Conservation (phyloP, 2,329 filamentous ascomycete species). For the Talaromyces sp. region DNA sequence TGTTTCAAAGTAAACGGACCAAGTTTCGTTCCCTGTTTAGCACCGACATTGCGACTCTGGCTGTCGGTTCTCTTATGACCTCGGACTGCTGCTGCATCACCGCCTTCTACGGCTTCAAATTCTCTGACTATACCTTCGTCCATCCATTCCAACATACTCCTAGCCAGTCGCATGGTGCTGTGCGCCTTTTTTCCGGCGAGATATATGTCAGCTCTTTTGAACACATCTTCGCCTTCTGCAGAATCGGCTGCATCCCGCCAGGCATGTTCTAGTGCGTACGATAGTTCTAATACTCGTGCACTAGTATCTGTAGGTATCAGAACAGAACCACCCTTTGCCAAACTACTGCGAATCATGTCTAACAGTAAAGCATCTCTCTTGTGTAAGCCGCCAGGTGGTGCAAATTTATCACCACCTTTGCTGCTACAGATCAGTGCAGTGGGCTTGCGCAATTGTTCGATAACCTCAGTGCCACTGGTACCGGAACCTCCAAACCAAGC, state of each 20-base stretch:
- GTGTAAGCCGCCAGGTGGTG: conserved; percentile 69
- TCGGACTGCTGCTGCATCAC: conserved; percentile 33
- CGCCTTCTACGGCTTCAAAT: conserved; percentile 65
- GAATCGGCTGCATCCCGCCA: conserved; percentile 69
- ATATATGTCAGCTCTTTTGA: conserved; percentile 63
- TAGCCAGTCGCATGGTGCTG: conserved; percentile 83
- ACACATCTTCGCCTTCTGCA: conserved; percentile 51
- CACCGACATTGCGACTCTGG: conserved; percentile 33
- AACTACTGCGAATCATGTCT: conserved; percentile 74
- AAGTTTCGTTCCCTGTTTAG: conserved; percentile 41
- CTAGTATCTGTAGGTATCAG: conserved; percentile 93
- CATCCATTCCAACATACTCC: conserved; percentile 99
- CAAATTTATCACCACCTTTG: conserved; percentile 69
- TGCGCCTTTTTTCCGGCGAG: conserved; percentile 82
- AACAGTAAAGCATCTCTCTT: conserved; percentile 84
- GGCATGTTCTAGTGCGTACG: conserved; percentile 87
- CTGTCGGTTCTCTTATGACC: conserved; percentile 42
- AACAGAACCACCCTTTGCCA: conserved; percentile 82
- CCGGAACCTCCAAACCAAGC: conserved; percentile 86
- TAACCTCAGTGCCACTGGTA: conserved; percentile 80
- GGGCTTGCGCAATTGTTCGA: conserved; percentile 88
- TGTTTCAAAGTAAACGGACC: conserved; percentile 90
- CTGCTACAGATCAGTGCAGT: conserved; percentile 93
- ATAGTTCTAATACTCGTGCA: conserved; percentile 86
- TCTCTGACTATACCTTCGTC: conserved; percentile 91